Evolutionary conservation across 73 alveolate species (phyloP).

Genomic region (Stentor roeselii): DNA sequence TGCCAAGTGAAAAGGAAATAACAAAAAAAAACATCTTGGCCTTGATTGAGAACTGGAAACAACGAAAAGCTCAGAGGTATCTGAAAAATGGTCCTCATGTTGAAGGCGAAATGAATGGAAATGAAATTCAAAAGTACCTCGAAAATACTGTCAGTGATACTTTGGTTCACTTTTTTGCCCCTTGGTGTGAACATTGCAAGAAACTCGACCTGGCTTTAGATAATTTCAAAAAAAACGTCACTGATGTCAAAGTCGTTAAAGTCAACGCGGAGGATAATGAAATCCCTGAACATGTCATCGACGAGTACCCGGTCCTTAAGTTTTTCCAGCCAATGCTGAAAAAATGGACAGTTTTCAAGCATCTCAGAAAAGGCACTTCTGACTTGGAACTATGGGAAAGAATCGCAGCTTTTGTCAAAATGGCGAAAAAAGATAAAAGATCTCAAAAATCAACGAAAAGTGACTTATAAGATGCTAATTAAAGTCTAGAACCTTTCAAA

Average conservation of each 20-base stretch:
- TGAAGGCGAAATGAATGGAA: background rate
- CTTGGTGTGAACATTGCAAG: constrained; percentile 5
- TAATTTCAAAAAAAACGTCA: too few species aligned
- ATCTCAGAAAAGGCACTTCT: background rate
- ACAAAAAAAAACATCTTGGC: background rate
- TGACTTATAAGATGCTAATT: background rate
- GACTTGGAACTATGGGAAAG: background rate
- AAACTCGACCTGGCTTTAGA: background rate
- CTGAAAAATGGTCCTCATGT: background rate
- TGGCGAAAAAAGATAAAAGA: background rate
- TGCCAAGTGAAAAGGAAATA: background rate
- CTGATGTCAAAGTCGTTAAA: background rate
- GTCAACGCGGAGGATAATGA: background rate
- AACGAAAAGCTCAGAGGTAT: background rate
- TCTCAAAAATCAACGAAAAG: background rate
- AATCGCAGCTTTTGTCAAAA: background rate
- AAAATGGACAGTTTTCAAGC: background rate
- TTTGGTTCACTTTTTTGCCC: background rate
- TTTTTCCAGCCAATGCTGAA: background rate
- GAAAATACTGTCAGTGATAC: background rate
- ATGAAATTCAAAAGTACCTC: background rate
- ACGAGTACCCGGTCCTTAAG: background rate
- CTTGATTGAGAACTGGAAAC: background rate
- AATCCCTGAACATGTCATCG: background rate
- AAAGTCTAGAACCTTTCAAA: too few species aligned